Evolutionary conservation across 306 rosid genomes (phyloP).

Genomic region (Alnus rubra): DNA sequence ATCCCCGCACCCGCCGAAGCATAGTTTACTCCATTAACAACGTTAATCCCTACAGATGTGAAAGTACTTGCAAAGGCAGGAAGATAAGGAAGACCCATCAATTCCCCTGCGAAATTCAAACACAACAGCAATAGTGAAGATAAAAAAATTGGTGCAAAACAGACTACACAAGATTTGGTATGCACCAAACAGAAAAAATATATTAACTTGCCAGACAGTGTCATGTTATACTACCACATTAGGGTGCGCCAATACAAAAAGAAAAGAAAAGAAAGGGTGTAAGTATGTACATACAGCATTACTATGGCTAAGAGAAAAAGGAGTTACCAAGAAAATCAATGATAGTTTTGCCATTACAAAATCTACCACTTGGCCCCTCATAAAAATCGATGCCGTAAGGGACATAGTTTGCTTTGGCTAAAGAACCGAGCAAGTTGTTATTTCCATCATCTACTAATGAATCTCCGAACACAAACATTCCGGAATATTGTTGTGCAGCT

Average conservation of each 20-base stretch:
- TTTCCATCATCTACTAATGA: constrained; percentile 40
- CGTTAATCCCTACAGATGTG: not conserved
- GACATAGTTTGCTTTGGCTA: constrained; percentile 32
- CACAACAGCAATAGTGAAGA: not conserved
- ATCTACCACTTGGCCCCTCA: constrained; percentile 39
- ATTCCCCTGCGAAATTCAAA: constrained; percentile 30
- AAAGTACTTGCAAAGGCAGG: constrained; percentile 31
- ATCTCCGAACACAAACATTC: constrained; percentile 51
- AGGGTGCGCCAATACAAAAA: too few relatives aligned
- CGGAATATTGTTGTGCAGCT: constrained; percentile 16
- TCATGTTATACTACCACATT: too few relatives aligned
- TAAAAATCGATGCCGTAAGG: constrained; percentile 43
- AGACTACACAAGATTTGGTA: too few relatives aligned
- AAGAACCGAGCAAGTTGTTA: constrained; percentile 35
- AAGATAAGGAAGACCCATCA: constrained; percentile 33
- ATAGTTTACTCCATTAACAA: constrained; percentile 38
- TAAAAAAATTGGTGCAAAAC: too few relatives aligned
- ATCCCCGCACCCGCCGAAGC: constrained; percentile 41
- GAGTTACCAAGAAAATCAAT: constrained; percentile 37
- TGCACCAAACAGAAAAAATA: too few relatives aligned
- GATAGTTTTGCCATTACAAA: constrained; percentile 35
- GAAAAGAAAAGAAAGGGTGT: too few relatives aligned
- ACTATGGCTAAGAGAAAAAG: not conserved
- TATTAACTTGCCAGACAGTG: too few relatives aligned
- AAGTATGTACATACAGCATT: too few relatives aligned